A percentile compares a stretch with the other conserved stretches of the same genome.
These are phyloP conservation scores for Sugiyamaella americana DNA, from an alignment of 805 yeast genomes.

Conservation along the genomic window DNA sequence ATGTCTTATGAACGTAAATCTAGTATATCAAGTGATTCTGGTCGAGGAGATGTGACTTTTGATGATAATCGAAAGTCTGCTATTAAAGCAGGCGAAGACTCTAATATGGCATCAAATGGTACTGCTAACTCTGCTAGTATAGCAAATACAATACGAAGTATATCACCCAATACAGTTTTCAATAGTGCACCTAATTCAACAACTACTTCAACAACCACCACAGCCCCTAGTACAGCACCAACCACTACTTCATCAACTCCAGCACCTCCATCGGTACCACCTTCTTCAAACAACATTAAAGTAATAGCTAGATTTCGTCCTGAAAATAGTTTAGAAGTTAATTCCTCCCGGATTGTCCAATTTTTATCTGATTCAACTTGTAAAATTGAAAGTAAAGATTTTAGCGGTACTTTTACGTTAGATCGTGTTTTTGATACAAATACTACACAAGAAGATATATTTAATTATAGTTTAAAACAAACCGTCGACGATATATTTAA, in stretches of 20 bases:
- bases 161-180: too few relatives aligned
- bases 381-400: slow-evolving; percentile 24
- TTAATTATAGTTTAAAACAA: slow-evolving; percentile 50
- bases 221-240: too few relatives aligned
- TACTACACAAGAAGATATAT: slow-evolving; percentile 52
- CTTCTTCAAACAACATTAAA: slow-evolving; percentile 39
- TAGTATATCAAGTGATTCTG: slow-evolving; percentile 8
- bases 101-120: too few relatives aligned
- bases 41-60: too few relatives aligned
- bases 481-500: slow-evolving; percentile 63
- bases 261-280: too few relatives aligned
- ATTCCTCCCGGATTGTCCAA: slow-evolving; percentile 22
- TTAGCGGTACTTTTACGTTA: slow-evolving; percentile 42
- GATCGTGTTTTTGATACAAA: slow-evolving; percentile 56
- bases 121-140: too few relatives aligned
- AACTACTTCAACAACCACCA: too few relatives aligned
- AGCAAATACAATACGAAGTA: too few relatives aligned
- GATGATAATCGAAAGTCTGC: too few relatives aligned
- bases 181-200: not conserved
- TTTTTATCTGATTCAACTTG: slow-evolving; percentile 26
- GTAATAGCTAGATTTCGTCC: slow-evolving; percentile 75
- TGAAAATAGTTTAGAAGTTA: slow-evolving; percentile 33
- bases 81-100: too few relatives aligned
- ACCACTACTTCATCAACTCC: too few relatives aligned
- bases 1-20: too few relatives aligned